Percentiles rank a stretch among this genome's conserved stretches.
Conservation (phyloP, 345 rosid genomes). For the Citrus maxima region DNA sequence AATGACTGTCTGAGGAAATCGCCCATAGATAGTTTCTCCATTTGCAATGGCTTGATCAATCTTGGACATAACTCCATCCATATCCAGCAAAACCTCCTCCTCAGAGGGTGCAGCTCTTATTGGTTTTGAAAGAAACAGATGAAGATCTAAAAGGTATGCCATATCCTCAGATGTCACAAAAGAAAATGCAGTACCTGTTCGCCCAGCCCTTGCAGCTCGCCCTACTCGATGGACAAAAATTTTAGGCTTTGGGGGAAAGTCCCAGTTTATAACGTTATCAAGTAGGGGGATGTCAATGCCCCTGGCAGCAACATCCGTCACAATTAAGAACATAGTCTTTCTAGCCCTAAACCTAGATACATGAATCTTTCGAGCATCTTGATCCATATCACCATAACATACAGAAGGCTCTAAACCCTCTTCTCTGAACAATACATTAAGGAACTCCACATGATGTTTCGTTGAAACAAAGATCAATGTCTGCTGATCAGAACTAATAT, state of each 20-base stretch:
- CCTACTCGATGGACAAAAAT: conserved; percentile 97
- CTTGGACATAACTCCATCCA: conserved; percentile 66
- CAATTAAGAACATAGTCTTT: conserved; percentile 84
- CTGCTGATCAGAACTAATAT: conserved; percentile 70
- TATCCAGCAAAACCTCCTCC: conserved; percentile 82
- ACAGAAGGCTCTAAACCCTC: conserved; percentile 89
- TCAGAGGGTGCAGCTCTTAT: conserved; percentile 86
- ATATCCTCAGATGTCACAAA: conserved; percentile 88
- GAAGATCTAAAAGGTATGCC: conserved; percentile 89
- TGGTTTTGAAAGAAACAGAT: conserved; percentile 87
- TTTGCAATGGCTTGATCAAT: conserved; percentile 72
- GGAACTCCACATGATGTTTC: conserved; percentile 94
- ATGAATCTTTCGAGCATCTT: conserved; percentile 91
- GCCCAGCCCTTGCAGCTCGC: conserved; percentile 94
- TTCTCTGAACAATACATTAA: conserved; percentile 65
- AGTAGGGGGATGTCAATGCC: conserved; percentile 97
- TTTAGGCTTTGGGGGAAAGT: conserved; percentile 92
- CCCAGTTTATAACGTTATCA: conserved; percentile 98
- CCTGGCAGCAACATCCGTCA: conserved; percentile 96
- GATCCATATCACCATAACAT: conserved; percentile 98
- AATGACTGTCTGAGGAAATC: conserved; percentile 78
- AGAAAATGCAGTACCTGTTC: conserved; percentile 87
- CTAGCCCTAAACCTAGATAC: conserved; percentile 82
- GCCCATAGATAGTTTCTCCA: conserved; percentile 89
- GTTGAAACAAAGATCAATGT: conserved; percentile 93